Evolutionary conservation across 1,284 basidiomycete genomes (phyloP).

Genomic region (Apiotrichum montevideense): DNA sequence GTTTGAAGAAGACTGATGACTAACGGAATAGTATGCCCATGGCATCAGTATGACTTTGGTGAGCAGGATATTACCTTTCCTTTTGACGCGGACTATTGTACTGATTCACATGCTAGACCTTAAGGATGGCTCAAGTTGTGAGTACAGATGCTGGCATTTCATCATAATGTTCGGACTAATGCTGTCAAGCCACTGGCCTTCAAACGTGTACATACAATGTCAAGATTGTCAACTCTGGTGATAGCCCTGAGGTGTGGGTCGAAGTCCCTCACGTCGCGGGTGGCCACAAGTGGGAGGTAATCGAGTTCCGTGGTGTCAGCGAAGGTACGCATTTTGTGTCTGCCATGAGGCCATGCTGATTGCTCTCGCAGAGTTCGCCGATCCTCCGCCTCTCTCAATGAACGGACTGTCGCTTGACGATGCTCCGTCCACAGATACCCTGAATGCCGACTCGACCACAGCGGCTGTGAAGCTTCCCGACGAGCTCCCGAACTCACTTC

Average conservation of each 20-base stretch:
- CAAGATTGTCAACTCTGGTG: slow-evolving; percentile 50
- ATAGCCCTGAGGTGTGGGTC: slow-evolving; percentile 56
- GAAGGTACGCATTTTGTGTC: slow-evolving; percentile 54
- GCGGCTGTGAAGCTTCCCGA: slow-evolving; percentile 15
- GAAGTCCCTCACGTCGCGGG: slow-evolving; percentile 55
- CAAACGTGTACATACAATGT: slow-evolving; percentile 71
- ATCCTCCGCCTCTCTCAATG: slow-evolving; percentile 53
- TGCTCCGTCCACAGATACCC: slow-evolving; percentile 5
- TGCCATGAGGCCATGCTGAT: too few relatives aligned
- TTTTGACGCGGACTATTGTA: background rate
- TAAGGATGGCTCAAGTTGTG: slow-evolving; percentile 50
- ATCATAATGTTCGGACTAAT: background rate
- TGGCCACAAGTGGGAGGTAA: slow-evolving; percentile 56
- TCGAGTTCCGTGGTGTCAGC: slow-evolving; percentile 71
- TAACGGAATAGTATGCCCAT: slow-evolving; percentile 59
- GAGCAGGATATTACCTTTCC: background rate
- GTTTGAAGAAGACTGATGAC: too few relatives aligned
- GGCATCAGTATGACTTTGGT: slow-evolving; percentile 61
- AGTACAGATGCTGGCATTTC: slow-evolving; percentile 48
- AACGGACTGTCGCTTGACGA: slow-evolving; percentile 15
- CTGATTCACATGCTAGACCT: slow-evolving; percentile 33
- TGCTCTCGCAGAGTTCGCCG: slow-evolving; percentile 57
- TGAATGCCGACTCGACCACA: slow-evolving; percentile 9
- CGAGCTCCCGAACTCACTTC: slow-evolving; percentile 34
- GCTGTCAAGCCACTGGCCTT: slow-evolving; percentile 59